Evolutionary conservation across 2,329 filamentous ascomycete species (phyloP).

Genomic region (Stachybotrys echinatus): DNA sequence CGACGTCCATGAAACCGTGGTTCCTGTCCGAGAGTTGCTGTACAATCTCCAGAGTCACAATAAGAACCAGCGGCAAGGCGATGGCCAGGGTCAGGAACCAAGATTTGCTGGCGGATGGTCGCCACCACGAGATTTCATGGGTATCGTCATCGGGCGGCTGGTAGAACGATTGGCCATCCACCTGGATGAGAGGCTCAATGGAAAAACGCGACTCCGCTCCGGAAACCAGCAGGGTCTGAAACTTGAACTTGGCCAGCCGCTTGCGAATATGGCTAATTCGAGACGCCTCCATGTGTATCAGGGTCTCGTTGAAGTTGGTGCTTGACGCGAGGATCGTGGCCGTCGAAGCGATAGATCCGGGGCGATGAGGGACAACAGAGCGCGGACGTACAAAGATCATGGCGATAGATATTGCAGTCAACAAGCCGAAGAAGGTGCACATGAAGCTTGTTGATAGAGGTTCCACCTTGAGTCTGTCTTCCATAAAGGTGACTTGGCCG

Average conservation of each 20-base stretch:
- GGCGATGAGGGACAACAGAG: conserved; percentile 8
- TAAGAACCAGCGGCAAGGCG: conserved; percentile 13
- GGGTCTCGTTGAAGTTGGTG: conserved; percentile 3
- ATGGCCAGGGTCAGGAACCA: conserved; percentile 18
- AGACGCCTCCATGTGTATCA: conserved; percentile 7
- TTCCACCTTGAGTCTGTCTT: conserved; percentile 7
- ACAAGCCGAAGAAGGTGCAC: conserved; percentile 7
- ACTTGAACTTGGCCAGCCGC: conserved; percentile 6
- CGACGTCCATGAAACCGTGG: conserved; percentile 15
- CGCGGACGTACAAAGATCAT: conserved; percentile 10
- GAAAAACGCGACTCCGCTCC: conserved; percentile 5
- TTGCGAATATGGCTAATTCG: conserved; percentile 9
- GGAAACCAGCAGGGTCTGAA: conserved; percentile 5
- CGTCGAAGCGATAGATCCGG: conserved; percentile 8
- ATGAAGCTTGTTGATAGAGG: conserved; percentile 10
- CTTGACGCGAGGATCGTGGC: conserved; percentile 10
- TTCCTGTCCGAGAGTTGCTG: conserved; percentile 17
- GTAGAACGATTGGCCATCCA: conserved; percentile 3
- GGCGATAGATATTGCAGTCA: conserved; percentile 7
- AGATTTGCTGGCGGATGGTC: conserved; percentile 10
- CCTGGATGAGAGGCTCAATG: conserved; percentile 8
- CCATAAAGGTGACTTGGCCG: background rate
- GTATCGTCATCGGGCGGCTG: conserved; percentile 1
- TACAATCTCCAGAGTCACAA: conserved; percentile 13
- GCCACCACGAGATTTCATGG: conserved; percentile 13